These are phyloP conservation scores for Lachancea sp. DNA, from an alignment of 805 yeast genomes.

Conservation along the genomic window DNA sequence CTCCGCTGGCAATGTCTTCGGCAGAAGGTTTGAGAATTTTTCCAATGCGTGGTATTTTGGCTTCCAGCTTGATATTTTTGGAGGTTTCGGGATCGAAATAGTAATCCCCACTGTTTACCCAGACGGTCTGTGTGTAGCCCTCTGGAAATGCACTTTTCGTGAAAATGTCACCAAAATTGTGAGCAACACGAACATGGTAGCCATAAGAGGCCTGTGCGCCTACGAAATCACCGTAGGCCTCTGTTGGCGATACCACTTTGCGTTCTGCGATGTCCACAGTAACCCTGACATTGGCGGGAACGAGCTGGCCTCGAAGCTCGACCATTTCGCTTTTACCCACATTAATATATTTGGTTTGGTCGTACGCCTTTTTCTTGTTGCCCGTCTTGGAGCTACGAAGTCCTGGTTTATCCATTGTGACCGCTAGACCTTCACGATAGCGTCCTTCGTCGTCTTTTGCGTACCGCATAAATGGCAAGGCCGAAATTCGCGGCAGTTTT, in stretches of 20 bases:
- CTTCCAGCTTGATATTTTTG: slow-evolving; percentile 19
- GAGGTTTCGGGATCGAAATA: slow-evolving; percentile 33
- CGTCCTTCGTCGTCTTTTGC: slow-evolving; percentile 35
- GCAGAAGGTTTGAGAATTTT: slow-evolving; percentile 20
- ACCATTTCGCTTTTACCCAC: slow-evolving; percentile 59
- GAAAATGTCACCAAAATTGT: slow-evolving; percentile 54
- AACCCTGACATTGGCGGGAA: slow-evolving; percentile 75
- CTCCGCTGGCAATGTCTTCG: slow-evolving; percentile 17
- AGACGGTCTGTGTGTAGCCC: slow-evolving; percentile 66
- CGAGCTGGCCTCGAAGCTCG: slow-evolving; percentile 51
- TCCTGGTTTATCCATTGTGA: slow-evolving; percentile 36
- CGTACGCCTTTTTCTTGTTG: slow-evolving; percentile 41
- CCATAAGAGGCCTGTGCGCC: slow-evolving; percentile 64
- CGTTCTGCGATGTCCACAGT: slow-evolving; percentile 62
- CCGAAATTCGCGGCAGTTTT: slow-evolving; percentile 62
- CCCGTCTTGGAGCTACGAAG: slow-evolving; percentile 21
- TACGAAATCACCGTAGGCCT: slow-evolving; percentile 55
- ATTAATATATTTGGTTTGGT: slow-evolving; percentile 67
- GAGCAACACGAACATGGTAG: slow-evolving; percentile 65
- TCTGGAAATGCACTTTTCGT: slow-evolving; percentile 58
- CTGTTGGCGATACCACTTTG: slow-evolving; percentile 61
- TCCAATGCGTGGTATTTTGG: slow-evolving; percentile 24
- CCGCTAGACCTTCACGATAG: slow-evolving; percentile 56
- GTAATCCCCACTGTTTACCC: slow-evolving; percentile 62
- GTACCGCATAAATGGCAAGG: slow-evolving; percentile 64